Evolutionary conservation across 108 stramenopile species (phyloP).

Genomic region (Seminavis robusta): DNA sequence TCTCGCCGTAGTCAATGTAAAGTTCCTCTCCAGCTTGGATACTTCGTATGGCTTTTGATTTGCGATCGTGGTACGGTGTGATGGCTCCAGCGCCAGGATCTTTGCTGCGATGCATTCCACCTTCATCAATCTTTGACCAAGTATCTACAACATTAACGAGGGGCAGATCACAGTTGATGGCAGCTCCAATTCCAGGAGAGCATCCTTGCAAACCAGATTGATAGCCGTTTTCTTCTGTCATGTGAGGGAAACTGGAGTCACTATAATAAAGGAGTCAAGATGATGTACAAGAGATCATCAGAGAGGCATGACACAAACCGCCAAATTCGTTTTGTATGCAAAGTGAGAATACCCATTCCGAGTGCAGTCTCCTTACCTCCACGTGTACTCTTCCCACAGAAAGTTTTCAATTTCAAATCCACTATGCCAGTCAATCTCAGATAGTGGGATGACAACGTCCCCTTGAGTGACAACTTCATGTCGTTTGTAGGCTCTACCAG

Average conservation of each 20-base stretch:
- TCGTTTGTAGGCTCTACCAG: constrained; percentile 19
- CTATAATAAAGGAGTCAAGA: too few species aligned
- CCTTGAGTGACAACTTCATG: constrained; percentile 23
- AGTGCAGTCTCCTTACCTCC: constrained; percentile 6
- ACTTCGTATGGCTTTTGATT: constrained; percentile 28
- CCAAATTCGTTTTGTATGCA: too few species aligned
- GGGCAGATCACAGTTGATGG: constrained; percentile 40
- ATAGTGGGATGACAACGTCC: constrained; percentile 21
- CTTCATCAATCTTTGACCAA: neutral
- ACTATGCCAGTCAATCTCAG: constrained; percentile 18
- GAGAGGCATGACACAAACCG: too few species aligned
- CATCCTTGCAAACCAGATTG: neutral
- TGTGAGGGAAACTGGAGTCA: too few species aligned
- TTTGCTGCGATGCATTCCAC: constrained; percentile 8
- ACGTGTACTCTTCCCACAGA: constrained; percentile 23
- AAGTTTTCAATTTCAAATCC: constrained; percentile 12
- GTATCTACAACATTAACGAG: constrained; percentile 26
- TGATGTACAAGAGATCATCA: too few species aligned
- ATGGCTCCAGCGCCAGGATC: constrained; percentile 56
- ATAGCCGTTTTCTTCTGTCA: neutral
- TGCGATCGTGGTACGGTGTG: constrained; percentile 38
- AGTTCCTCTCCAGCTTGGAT: constrained; percentile 60
- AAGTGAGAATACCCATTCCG: too few species aligned
- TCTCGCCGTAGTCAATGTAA: constrained; percentile 55
- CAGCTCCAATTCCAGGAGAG: constrained; percentile 14